phyloP scores from a whole-genome alignment of 345 rosid species.

The Eucalyptus curtisii region DNA sequence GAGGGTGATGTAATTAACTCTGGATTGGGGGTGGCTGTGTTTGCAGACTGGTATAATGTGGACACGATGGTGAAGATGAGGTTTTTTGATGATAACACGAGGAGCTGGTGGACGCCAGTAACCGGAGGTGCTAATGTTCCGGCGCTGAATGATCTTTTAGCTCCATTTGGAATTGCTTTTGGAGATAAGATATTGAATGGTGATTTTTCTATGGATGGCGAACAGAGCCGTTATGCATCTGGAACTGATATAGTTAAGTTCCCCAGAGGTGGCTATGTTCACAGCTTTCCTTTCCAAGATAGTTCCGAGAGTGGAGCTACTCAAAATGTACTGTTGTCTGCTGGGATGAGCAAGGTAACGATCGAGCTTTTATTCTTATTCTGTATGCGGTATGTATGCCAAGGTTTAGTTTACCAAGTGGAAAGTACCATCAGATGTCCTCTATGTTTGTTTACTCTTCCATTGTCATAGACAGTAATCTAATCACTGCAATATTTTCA shows the following conservation, averaged over 20 bases:
- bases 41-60: conserved; percentile 97
- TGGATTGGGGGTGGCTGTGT: conserved; percentile 81
- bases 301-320: conserved; percentile 98
- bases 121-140: conserved; percentile 99
- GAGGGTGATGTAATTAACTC: conserved; percentile 65
- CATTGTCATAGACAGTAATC: not conserved
- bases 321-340: conserved; percentile 48
- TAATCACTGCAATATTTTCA: not conserved
- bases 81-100: conserved; percentile 93
- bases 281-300: conserved; percentile 83
- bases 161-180: conserved; percentile 97
- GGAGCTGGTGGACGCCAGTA: conserved; percentile 99
- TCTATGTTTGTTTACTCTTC: not conserved
- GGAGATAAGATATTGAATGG: conserved; percentile 95
- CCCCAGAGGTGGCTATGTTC: conserved; percentile 80
- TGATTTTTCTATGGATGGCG: conserved; percentile 81
- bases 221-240: conserved; percentile 97
- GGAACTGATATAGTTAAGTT: conserved; percentile 92
- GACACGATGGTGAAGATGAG: conserved; percentile 99
- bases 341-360: not conserved
- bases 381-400: not conserved
- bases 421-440: not conserved
- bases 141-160: conserved; percentile 81
- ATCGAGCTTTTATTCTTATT: not conserved
- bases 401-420: not conserved